Base-by-base conservation (phyloP, 2,329 filamentous ascomycete genomes). In the Aspergillus alliaceus region DNA sequence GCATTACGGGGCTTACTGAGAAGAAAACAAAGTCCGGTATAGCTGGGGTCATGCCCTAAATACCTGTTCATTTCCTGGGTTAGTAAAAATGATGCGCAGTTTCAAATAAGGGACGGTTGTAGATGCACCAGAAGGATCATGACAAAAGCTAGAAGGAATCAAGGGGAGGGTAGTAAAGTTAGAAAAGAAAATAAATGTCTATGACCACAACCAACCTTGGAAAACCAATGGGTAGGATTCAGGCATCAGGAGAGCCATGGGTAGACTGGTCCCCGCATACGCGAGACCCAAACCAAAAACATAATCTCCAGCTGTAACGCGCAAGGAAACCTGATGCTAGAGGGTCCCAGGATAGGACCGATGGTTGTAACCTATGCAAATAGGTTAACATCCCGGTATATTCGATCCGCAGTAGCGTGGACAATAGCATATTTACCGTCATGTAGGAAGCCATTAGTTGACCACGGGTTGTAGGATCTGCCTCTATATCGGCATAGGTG, bases 401-500 rank as follows among this genome's bases (percentile, higher is more conserved):
- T 25, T 39, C 22, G 12, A 7, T 8, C 37, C 22, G 20, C 9
- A 6, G 3, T 8, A 15, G 11, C 14, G 12, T 35, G 32, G 20
- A 40, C 2, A 7, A 40, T 24, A 2, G 37, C 18, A 20, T 15
- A 12, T 24, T 40, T 69, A 68, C 73, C 51, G 74, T 71, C 75
- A 79, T 78, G 53, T 76, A 80, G 42, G 73, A 72, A 2, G 73
- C 70, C 74, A 77, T 77, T 14, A 71, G 63, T 14, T 69, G 64
- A 50, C 78, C 79, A 53, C 76, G 68, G 6, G 75, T 69, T n/a
- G 77, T 69, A 4, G 75, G 73, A 20, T 80, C 75, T n/a, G 70
- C 64, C 52, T 80, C 77, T 1, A 82, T 72, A 62, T 82, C 80
- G 2, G 79, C 77, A 59, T 75, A 80, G 1, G 81, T 54, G 1